Percentiles rank a stretch among this genome's conserved stretches.
Conservation (phyloP, 2,329 filamentous ascomycete species). For the Penicillium expansum region DNA sequence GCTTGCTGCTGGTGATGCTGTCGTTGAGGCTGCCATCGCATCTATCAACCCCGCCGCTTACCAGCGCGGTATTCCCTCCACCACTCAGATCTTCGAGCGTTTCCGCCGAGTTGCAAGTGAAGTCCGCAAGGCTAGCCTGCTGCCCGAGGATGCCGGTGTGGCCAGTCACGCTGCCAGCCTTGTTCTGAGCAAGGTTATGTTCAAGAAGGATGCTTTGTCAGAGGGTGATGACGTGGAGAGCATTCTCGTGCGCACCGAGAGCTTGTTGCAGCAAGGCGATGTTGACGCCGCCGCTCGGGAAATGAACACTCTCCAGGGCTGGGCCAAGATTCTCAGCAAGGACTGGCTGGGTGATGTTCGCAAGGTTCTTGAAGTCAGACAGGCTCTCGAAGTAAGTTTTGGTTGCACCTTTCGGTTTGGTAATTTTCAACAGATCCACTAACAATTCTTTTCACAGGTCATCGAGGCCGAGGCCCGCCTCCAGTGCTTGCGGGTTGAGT, state of each 20-base stretch:
- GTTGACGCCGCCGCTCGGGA: conserved; percentile 87
- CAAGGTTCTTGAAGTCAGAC: conserved; percentile 89
- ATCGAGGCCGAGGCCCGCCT: conserved; percentile 87
- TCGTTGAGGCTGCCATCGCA: conserved; percentile 91
- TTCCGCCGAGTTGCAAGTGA: conserved; percentile 91
- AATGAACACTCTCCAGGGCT: conserved; percentile 89
- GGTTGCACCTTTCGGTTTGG: background rate
- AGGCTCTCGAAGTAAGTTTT: conserved; percentile 83
- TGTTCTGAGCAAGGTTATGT: conserved; percentile 88
- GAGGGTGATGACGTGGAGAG: conserved; percentile 90
- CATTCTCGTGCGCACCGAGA: conserved; percentile 84
- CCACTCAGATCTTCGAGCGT: conserved; percentile 84
- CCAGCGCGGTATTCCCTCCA: conserved; percentile 81
- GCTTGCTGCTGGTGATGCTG: conserved; percentile 75
- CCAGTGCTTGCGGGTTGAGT: conserved; percentile 82
- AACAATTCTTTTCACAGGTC: conserved; percentile 53
- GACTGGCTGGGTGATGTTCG: conserved; percentile 93
- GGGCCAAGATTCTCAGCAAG: conserved; percentile 90
- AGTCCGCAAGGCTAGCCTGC: conserved; percentile 87
- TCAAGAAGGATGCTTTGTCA: conserved; percentile 86
- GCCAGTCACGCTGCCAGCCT: conserved; percentile 90
- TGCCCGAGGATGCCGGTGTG: conserved; percentile 91
- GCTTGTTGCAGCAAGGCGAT: conserved; percentile 86
- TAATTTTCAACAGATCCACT: conserved; percentile 5
- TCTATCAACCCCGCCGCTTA: conserved; percentile 93